A percentile compares a stretch with the other conserved stretches of the same genome.
phyloP scores from a whole-genome alignment of 1,284 basidiomycete species.

The Sporisorium scitamineum region DNA sequence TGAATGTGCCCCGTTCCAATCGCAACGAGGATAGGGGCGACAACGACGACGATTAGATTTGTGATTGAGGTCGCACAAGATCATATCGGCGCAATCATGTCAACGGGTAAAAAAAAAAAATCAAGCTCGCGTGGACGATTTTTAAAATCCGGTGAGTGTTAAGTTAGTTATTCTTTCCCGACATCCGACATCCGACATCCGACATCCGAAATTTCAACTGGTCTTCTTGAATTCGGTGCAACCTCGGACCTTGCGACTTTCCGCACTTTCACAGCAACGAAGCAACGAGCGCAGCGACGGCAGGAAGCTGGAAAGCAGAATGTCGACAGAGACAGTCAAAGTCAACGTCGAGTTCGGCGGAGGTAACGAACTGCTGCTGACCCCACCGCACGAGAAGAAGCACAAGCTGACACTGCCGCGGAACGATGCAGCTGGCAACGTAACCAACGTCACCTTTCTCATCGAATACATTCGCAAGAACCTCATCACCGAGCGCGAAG shows the following conservation, averaged over 20 bases:
- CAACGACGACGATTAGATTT: too few relatives aligned
- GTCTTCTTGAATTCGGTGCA: not conserved
- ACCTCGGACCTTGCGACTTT: not conserved
- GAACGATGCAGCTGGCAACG: constrained; percentile 47
- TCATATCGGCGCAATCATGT: constrained; percentile 11
- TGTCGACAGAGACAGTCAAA: constrained; percentile 35
- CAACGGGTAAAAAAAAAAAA: not conserved
- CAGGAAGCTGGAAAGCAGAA: not conserved
- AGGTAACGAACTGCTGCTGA: constrained; percentile 65
- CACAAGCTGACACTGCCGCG: constrained; percentile 55
- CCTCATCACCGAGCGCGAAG: constrained; percentile 83
- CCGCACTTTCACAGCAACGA: not conserved
- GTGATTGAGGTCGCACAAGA: not conserved
- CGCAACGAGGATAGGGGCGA: not conserved
- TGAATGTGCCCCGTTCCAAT: not conserved
- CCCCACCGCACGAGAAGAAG: constrained; percentile 62
- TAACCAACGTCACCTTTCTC: constrained; percentile 79
- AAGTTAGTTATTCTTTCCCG: too few relatives aligned
- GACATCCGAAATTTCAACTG: constrained; percentile 3
- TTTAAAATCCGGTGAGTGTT: too few relatives aligned
- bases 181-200: too few relatives aligned
- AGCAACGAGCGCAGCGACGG: not conserved
- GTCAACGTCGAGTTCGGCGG: constrained; percentile 59
- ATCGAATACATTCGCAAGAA: constrained; percentile 83
- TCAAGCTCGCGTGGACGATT: not conserved